Conservation (phyloP, 108 stramenopile species). For the Pseudonitzschia multiseries region DNA sequence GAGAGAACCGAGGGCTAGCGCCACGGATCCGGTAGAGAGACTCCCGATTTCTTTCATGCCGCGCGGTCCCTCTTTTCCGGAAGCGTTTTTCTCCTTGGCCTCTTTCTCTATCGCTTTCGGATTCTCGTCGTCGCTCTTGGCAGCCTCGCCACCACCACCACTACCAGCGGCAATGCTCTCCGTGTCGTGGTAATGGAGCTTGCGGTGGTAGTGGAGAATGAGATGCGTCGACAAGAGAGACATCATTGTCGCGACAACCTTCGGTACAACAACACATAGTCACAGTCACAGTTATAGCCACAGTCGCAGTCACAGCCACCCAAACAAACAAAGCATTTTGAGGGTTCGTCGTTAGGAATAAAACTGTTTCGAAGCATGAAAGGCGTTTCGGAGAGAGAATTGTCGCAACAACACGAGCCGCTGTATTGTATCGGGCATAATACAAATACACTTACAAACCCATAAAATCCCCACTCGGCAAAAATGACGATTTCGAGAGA, state of each 20-base stretch:
- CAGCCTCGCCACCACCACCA: neutral
- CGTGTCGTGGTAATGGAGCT: constrained; percentile 31
- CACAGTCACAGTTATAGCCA: too few species aligned
- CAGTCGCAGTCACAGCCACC: too few species aligned
- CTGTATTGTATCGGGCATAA: too few species aligned
- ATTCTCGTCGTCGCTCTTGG: neutral
- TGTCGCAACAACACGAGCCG: neutral
- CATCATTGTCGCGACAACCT: constrained; percentile 2
- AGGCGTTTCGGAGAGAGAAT: too few species aligned
- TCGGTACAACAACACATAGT: neutral
- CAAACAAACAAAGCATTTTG: too few species aligned
- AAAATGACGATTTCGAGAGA: constrained; percentile 52
- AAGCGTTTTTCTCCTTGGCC: constrained; percentile 19
- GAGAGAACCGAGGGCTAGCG: constrained; percentile 31
- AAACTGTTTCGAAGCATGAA: neutral
- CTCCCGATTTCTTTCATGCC: constrained; percentile 46
- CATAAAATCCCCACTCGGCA: constrained; percentile 73
- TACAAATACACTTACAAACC: constrained; percentile 59
- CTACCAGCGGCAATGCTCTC: neutral
- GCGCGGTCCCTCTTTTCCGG: too few species aligned
- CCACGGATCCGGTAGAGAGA: constrained; percentile 37
- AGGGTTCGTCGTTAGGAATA: too few species aligned
- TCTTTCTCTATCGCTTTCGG: neutral
- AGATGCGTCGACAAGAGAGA: constrained; percentile 65
- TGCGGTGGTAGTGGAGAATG: constrained; percentile 72